A percentile compares a stretch with the other conserved stretches of the same genome.
phyloP scores from a whole-genome alignment of 139 green algal species.

The Edaphochlamys debaryana region DNA sequence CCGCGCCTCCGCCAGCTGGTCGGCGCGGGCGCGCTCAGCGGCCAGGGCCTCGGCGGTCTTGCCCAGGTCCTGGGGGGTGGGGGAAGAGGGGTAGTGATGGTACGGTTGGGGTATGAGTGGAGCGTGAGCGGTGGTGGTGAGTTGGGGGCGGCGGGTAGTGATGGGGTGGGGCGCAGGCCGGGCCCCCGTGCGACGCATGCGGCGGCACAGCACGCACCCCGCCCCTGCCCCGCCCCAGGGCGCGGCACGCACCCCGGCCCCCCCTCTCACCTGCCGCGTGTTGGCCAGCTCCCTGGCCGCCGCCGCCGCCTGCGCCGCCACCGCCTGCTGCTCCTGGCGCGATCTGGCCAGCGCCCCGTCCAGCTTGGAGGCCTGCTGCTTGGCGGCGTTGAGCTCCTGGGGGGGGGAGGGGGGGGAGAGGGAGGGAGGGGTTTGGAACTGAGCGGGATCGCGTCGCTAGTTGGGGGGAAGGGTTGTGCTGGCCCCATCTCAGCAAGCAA shows the following conservation, averaged over 20 bases:
- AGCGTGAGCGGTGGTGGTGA: too few species aligned
- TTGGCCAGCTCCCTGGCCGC: background rate
- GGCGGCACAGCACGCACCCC: too few species aligned
- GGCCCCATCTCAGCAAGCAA: too few species aligned
- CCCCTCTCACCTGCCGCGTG: background rate
- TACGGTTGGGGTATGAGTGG: too few species aligned
- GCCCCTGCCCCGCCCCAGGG: too few species aligned
- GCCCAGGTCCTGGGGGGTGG: background rate
- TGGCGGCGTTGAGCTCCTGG: constrained; percentile 31
- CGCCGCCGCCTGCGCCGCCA: background rate
- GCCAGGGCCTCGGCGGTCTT: background rate
- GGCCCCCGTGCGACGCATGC: too few species aligned
- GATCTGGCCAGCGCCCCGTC: background rate
- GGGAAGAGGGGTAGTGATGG: too few species aligned
- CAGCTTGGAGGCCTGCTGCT: background rate
- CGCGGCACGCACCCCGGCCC: too few species aligned
- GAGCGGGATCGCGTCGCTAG: too few species aligned
- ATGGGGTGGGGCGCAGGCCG: too few species aligned
- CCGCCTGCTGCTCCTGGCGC: background rate
- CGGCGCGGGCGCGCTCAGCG: background rate
- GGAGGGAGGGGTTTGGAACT: background rate
- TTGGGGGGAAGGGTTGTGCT: too few species aligned
- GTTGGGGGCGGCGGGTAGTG: too few species aligned
- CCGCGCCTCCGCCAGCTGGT: background rate
- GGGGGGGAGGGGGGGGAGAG: background rate